Base-by-base conservation (phyloP, 2,329 filamentous ascomycete species). In the Ophiostoma novo-ulmi region DNA sequence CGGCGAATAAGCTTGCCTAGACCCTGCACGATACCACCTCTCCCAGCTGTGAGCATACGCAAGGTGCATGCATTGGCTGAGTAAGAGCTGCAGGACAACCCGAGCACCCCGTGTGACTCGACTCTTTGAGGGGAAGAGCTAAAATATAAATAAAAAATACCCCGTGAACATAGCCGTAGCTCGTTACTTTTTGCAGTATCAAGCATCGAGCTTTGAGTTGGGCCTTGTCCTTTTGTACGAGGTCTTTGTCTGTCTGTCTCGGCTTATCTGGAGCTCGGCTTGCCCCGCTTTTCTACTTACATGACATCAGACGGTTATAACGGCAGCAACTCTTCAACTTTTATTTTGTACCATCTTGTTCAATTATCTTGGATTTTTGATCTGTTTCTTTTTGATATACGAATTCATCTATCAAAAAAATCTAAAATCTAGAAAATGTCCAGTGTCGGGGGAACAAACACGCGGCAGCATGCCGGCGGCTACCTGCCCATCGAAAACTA, bases 401-500 rank as follows among this genome's bases (percentile, higher is more conserved):
- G n/a, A n/a, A n/a, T n/a, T n/a, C n/a, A n/a, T n/a, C n/a, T n/a
- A n/a, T n/a, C n/a, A n/a, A n/a, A 11, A 44, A 3, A 44, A 44
- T 3, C 52, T 22, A 58, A 13, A 11, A 38, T 22, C 10, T n/a
- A 65, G 1, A 39, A 22, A 65, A 65, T 65, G 63, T 8, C 63
- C 7, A 65, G 36, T 20, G 26, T 64, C 63, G 63, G 36, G 1
- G 63, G 63, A 41, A 65, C 63, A 11, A 65, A 65, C 36, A 41
- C 79, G 77, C 80, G 77, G 76, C 78, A 68, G 61, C 74, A 74
- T 2, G 70, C 74, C 35, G 80, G 79, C 14, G 85, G 85, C 41
- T 87, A 87, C 75, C 81, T 87, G 38, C 85, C 85, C 66, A 91
- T 92, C 74, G 90, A 93, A 77, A 87, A 93, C 78, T 93, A 93